phyloP scores from a whole-genome alignment of 1,139 yeast genomes.

The Debaryomyces sp. region DNA sequence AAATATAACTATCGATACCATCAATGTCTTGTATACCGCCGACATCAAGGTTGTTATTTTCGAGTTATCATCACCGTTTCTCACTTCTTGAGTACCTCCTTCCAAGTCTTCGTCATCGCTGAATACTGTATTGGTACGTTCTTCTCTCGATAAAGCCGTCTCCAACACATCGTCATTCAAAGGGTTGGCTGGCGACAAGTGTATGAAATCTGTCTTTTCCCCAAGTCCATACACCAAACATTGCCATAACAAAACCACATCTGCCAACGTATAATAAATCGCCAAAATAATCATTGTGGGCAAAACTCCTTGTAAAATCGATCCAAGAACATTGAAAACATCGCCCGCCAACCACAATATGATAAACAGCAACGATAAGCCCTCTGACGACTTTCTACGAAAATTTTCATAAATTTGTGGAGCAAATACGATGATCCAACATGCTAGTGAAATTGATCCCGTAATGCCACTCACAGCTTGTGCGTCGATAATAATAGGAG shows the following conservation, averaged over 20 bases:
- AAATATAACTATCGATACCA: slow-evolving; percentile 69
- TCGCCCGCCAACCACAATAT: slow-evolving; percentile 90
- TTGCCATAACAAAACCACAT: slow-evolving; percentile 77
- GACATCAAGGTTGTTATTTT: slow-evolving; percentile 22
- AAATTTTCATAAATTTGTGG: slow-evolving; percentile 96
- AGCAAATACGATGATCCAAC: slow-evolving; percentile 97
- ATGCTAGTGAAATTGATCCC: slow-evolving; percentile 91
- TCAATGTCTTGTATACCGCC: slow-evolving; percentile 53
- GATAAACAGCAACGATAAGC: slow-evolving; percentile 79
- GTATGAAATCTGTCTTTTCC: slow-evolving; percentile 64
- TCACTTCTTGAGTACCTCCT: slow-evolving; percentile 9
- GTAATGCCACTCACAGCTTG: slow-evolving; percentile 83
- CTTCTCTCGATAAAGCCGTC: slow-evolving; percentile 51
- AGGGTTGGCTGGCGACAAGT: slow-evolving; percentile 89
- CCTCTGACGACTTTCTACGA: slow-evolving; percentile 80
- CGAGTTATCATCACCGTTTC: background rate
- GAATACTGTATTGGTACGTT: slow-evolving; percentile 5
- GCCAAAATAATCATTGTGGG: slow-evolving; percentile 94
- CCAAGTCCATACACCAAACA: slow-evolving; percentile 73
- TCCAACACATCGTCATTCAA: slow-evolving; percentile 67
- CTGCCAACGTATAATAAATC: slow-evolving; percentile 89
- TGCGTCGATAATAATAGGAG: slow-evolving; percentile 71
- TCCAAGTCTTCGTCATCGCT: slow-evolving; percentile 13
- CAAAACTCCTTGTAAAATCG: slow-evolving; percentile 81
- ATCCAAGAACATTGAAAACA: slow-evolving; percentile 87